Conservation (phyloP, 129 eudicot genomes). For the Chrysanthemum lavandulifolium region DNA sequence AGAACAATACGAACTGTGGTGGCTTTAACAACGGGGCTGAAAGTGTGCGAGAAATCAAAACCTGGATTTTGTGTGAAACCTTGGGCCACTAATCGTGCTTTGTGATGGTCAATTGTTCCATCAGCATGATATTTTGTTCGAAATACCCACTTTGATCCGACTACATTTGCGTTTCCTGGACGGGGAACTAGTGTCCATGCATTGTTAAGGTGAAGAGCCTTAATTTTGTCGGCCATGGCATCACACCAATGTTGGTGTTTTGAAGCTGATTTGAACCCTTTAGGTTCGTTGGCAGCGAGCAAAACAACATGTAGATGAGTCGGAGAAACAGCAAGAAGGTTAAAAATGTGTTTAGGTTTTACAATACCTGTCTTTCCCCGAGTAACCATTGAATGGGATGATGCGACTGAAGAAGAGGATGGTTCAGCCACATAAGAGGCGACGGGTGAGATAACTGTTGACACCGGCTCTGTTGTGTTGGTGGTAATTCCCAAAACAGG, state of each 20-base stretch:
- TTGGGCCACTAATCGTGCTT: background rate
- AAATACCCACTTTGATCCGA: background rate
- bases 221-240: slow-evolving; percentile 16
- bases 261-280: slow-evolving; percentile 2
- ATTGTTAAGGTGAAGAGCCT: background rate
- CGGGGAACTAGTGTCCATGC: background rate
- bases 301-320: background rate
- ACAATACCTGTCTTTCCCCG: no score
- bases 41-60: no score
- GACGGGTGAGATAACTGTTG: no score
- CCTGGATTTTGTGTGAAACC: slow-evolving; percentile 1
- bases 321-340: no score
- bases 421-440: no score
- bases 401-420: no score
- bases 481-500: no score
- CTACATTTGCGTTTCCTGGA: background rate
- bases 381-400: no score
- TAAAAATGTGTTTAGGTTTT: no score
- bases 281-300: background rate
- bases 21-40: background rate
- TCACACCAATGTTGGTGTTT: slow-evolving; percentile 21
- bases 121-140: background rate
- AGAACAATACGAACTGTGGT: slow-evolving; percentile 2
- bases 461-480: no score
- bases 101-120: background rate